Evolutionary conservation across 2,329 filamentous ascomycete genomes (phyloP).

Genomic region (Blastomyces percursus): DNA sequence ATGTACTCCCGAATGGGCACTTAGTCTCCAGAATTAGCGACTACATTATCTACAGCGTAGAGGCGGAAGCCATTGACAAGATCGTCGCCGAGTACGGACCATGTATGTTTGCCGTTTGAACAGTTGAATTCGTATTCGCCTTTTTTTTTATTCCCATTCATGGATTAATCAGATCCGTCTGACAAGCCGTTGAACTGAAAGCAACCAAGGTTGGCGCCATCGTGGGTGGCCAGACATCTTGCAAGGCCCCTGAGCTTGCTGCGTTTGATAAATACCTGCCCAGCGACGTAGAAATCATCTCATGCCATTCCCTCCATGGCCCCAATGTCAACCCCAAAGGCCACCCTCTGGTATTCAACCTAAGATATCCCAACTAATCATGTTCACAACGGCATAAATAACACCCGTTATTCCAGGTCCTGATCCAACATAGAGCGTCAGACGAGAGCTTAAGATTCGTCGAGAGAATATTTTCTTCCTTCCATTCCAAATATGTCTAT

Average conservation of each 20-base stretch:
- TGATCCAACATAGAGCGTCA: constrained; percentile 87
- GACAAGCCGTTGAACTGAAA: constrained; percentile 30
- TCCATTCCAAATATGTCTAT: constrained; percentile 76
- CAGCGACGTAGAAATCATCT: constrained; percentile 80
- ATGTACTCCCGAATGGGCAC: constrained; percentile 88
- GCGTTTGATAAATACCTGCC: constrained; percentile 88
- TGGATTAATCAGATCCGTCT: constrained; percentile 6
- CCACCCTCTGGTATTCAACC: constrained; percentile 63
- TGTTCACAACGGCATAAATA: constrained; percentile 1
- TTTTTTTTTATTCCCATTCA: neutral
- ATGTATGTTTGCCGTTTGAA: constrained; percentile 51
- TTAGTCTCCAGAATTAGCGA: constrained; percentile 92
- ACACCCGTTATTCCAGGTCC: constrained; percentile 38
- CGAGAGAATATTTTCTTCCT: constrained; percentile 67
- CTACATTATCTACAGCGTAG: constrained; percentile 98
- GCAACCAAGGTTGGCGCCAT: constrained; percentile 92
- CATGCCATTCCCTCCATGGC: constrained; percentile 92
- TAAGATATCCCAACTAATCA: constrained; percentile 12
- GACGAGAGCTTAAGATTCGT: constrained; percentile 66
- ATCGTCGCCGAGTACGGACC: constrained; percentile 85
- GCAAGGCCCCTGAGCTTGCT: constrained; percentile 90
- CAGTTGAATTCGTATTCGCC: constrained; percentile 3
- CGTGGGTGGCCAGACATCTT: constrained; percentile 94
- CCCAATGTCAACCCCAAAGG: constrained; percentile 78
- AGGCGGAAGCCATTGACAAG: constrained; percentile 77